Evolutionary conservation across 129 eudicot genomes (phyloP), one percentile per base, ranked within the genome.

Genomic region (Pseudognaphalium luteoalbum): DNA sequence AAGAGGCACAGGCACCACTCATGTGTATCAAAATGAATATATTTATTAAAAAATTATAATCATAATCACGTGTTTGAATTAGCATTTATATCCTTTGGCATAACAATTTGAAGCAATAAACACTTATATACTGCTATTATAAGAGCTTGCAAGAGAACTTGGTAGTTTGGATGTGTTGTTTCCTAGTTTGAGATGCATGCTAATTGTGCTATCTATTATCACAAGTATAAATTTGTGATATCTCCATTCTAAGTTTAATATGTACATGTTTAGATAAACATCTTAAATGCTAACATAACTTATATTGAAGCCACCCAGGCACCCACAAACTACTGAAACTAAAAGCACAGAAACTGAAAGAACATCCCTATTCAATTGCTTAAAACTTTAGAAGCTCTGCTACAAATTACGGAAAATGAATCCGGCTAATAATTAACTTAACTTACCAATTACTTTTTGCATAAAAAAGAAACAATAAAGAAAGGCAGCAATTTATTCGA

Each of bases 401-500:
- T 10, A 10, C 52, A 44, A 4, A 44, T 44, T 44, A 44, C 11
- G 11, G 12, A 14, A 47, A 47, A 47, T 14, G 54, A 14, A 47
- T 47, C 9, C 10, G 54, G n/a, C 54, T 47, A 47, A 47, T 47
- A 47, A 47, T 47, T 47, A 47, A n/a, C 54, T 47, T 2, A 44
- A 47, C 54, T 47, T 12, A 47, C 1, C 54, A 47, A 17, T 47
- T 12, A 14, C 54, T 47, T 47, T 47, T 4, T 47, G 17, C 52
- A 12, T 0, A 44, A 3, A 44, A 44, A 44, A 5, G 52, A 17
- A 44, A 12, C 17, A 44, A 11, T 4, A 44, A 44, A 12, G 5
- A 44, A 44, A 44, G 16, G 16, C 33, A 59, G 29, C 77, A 65
- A 64, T 72, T 79, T 79, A 79, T 79, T 77, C 59, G 4, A 54